A percentile compares a stretch with the other conserved stretches of the same genome.
Evolutionary conservation across 352 stramenopile species (phyloP).

Genomic region (Pythium chondricola): DNA sequence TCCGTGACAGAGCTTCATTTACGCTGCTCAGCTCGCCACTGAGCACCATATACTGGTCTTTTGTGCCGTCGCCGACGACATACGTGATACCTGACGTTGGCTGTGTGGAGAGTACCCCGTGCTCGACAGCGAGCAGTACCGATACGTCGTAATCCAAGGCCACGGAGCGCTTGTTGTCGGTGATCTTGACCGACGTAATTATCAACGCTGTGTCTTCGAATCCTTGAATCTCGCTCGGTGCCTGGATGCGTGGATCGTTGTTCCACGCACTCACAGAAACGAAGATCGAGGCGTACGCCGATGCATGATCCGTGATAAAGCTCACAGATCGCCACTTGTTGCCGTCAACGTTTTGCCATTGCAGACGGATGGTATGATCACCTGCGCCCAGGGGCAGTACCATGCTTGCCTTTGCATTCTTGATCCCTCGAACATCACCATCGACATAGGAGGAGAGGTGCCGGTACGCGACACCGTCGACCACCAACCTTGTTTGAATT

Average conservation of each 20-base stretch:
- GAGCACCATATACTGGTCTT: conserved; percentile 57
- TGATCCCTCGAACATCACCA: conserved; percentile 59
- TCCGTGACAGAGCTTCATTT: conserved; percentile 37
- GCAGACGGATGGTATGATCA: conserved; percentile 52
- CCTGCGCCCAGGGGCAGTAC: conserved; percentile 45
- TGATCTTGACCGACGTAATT: conserved; percentile 37
- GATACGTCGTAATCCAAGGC: conserved; percentile 55
- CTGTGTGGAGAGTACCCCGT: conserved; percentile 45
- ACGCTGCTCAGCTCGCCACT: conserved; percentile 53
- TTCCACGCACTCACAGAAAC: conserved; percentile 62
- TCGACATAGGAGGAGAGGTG: conserved; percentile 67
- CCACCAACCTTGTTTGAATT: conserved; percentile 51
- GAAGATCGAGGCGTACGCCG: conserved; percentile 65
- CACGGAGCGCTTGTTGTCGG: conserved; percentile 42
- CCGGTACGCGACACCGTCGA: conserved; percentile 63
- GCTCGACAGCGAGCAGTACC: conserved; percentile 45
- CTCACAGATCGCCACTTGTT: conserved; percentile 59
- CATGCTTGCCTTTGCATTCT: conserved; percentile 65
- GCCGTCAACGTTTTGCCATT: conserved; percentile 75
- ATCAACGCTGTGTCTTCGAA: conserved; percentile 41
- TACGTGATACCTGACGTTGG: conserved; percentile 61
- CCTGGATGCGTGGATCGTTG: conserved; percentile 52
- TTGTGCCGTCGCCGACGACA: conserved; percentile 33
- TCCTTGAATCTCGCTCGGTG: conserved; percentile 26
- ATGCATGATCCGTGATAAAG: conserved; percentile 62